A percentile compares a stretch with the other conserved stretches of the same genome.
phyloP scores from a whole-genome alignment of 768 basidiomycete genomes.

The Russula lepida region DNA sequence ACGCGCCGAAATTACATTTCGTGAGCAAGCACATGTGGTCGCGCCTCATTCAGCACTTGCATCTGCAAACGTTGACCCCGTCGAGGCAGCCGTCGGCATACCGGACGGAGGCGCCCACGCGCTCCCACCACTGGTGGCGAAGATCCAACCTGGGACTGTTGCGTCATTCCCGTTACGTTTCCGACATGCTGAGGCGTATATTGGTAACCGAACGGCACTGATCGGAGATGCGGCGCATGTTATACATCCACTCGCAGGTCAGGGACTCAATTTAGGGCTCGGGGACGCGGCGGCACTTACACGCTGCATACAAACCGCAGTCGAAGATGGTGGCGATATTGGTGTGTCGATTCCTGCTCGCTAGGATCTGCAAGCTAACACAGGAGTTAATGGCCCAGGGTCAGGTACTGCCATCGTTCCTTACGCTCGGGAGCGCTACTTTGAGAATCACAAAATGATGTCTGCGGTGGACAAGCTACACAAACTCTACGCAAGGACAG shows the following conservation, averaged over 20 bases:
- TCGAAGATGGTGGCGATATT: constrained; percentile 68
- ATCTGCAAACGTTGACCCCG: constrained; percentile 31
- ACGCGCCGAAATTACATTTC: constrained; percentile 56
- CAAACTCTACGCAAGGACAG: constrained; percentile 68
- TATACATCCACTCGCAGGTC: constrained; percentile 90
- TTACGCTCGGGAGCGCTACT: constrained; percentile 76
- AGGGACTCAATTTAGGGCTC: constrained; percentile 92
- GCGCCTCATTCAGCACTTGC: constrained; percentile 56
- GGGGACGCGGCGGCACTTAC: constrained; percentile 72
- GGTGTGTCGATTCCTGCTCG: constrained; percentile 40
- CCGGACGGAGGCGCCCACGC: constrained; percentile 52
- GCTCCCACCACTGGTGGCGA: constrained; percentile 67
- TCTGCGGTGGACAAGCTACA: constrained; percentile 83
- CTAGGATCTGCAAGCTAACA: not conserved
- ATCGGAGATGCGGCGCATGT: constrained; percentile 97
- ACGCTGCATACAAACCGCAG: constrained; percentile 49
- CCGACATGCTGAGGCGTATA: constrained; percentile 78
- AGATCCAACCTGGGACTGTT: constrained; percentile 60
- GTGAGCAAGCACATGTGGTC: constrained; percentile 65
- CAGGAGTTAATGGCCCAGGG: constrained; percentile 34
- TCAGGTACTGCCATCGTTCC: constrained; percentile 65
- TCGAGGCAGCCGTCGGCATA: constrained; percentile 34
- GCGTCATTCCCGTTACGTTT: constrained; percentile 89
- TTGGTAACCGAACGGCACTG: constrained; percentile 82
- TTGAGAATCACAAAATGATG: constrained; percentile 80